These are phyloP conservation scores for Raffaelea albimanens DNA, from an alignment of 2,329 filamentous ascomycete species.

Conservation along the genomic window DNA sequence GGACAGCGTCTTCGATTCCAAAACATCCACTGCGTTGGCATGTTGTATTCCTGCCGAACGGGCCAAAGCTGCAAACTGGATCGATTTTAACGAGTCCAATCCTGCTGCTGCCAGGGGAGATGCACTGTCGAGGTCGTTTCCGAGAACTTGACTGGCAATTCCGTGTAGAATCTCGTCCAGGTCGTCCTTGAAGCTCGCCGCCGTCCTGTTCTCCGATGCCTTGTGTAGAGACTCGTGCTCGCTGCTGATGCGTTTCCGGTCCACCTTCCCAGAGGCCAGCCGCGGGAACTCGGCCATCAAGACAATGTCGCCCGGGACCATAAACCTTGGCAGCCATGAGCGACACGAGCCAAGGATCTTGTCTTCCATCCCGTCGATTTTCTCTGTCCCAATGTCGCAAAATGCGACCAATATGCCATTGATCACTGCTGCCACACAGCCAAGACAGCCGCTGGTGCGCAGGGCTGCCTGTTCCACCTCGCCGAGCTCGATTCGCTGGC, in stretches of 20 bases:
- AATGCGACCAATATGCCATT: constrained; percentile 65
- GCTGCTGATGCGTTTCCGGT: constrained; percentile 54
- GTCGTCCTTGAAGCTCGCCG: constrained; percentile 17
- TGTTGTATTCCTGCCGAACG: constrained; percentile 41
- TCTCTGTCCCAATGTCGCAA: constrained; percentile 35
- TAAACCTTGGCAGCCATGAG: constrained; percentile 70
- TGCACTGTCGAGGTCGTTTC: constrained; percentile 15
- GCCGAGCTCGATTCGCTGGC: constrained; percentile 72
- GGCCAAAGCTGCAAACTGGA: constrained; percentile 52
- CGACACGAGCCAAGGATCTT: constrained; percentile 51
- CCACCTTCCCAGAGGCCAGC: constrained; percentile 75
- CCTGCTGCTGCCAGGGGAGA: constrained; percentile 23
- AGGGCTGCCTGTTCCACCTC: constrained; percentile 66
- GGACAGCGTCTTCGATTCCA: constrained; percentile 41
- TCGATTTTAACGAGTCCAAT: constrained; percentile 31
- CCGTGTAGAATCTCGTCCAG: constrained; percentile 25
- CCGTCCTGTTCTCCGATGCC: not conserved
- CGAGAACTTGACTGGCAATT: constrained; percentile 19
- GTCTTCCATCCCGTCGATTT: constrained; percentile 22
- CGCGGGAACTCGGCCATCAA: constrained; percentile 58
- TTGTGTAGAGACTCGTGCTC: constrained; percentile 31
- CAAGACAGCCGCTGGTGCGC: constrained; percentile 51
- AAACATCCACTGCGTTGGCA: constrained; percentile 49
- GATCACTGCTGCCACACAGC: constrained; percentile 58
- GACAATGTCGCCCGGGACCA: constrained; percentile 70